These are phyloP conservation scores for Croton setiger DNA, from an alignment of 441 rosid species.

Conservation along the genomic window DNA sequence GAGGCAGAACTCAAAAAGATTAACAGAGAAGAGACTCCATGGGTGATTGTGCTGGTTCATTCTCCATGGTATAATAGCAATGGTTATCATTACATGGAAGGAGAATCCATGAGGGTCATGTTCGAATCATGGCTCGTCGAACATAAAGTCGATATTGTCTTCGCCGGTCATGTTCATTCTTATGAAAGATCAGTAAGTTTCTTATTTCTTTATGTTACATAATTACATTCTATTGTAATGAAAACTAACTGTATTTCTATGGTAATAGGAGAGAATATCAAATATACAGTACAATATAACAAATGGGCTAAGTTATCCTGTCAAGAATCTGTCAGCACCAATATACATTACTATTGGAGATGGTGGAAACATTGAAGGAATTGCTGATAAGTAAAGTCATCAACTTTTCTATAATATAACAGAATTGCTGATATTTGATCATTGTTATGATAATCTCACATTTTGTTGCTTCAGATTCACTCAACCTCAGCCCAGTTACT, in stretches of 20 bases:
- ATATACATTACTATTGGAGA: conserved; percentile 47
- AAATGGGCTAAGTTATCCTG: conserved; percentile 28
- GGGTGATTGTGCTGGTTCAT: conserved; percentile 63
- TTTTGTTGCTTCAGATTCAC: conserved; percentile 25
- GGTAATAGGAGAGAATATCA: conserved; percentile 30
- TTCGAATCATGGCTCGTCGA: conserved; percentile 67
- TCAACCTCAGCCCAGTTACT: conserved; percentile 38
- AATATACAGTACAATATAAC: conserved; percentile 44
- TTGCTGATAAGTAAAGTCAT: conserved; percentile 23
- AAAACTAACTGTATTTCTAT: too few species aligned
- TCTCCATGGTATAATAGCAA: conserved; percentile 58
- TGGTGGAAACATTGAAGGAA: conserved; percentile 53
- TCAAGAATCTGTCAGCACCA: conserved; percentile 44
- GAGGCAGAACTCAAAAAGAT: conserved; percentile 54
- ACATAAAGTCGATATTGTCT: conserved; percentile 63
- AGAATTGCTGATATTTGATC: background rate
- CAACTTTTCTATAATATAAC: background rate
- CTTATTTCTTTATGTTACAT: background rate
- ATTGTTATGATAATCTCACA: too few species aligned
- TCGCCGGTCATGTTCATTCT: conserved; percentile 73
- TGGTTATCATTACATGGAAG: conserved; percentile 71
- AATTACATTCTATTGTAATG: too few species aligned
- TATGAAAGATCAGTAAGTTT: conserved; percentile 61
- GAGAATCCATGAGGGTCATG: conserved; percentile 63
- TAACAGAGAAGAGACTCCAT: conserved; percentile 62